Percentiles rank a stretch among this genome's conserved stretches.
These are phyloP conservation scores for Annona squamosa DNA, from an alignment of 164 flowering plant species.

Conservation along the genomic window DNA sequence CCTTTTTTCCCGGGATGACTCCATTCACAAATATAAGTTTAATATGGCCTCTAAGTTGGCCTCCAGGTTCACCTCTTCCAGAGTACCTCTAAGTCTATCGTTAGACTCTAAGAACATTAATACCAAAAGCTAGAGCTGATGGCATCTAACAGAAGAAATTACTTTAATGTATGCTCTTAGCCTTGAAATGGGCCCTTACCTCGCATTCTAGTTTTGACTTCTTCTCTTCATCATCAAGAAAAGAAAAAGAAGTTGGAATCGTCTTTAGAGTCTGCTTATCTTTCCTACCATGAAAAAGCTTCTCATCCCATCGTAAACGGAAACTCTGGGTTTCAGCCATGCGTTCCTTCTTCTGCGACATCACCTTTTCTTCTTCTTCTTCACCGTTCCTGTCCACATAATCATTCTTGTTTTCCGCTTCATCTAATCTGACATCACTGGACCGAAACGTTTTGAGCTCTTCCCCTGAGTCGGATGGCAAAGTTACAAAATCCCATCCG, in stretches of 20 bases:
- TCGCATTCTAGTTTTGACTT: neutral
- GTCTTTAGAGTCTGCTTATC: neutral
- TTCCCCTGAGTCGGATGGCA: slow-evolving; percentile 3
- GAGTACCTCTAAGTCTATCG: no score
- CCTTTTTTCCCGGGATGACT: no score
- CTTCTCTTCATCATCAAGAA: neutral
- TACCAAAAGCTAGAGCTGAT: no score
- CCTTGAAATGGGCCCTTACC: neutral
- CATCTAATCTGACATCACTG: neutral
- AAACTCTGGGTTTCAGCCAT: neutral
- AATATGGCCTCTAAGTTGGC: no score
- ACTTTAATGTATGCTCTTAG: no score
- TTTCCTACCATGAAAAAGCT: neutral
- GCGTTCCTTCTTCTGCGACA: neutral
- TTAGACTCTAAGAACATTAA: no score
- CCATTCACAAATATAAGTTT: no score
- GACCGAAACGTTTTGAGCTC: slow-evolving; percentile 11
- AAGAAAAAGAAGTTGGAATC: neutral
- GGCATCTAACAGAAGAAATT: no score
- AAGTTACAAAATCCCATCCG: neutral
- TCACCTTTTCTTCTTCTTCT: neutral
- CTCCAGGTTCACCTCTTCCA: no score
- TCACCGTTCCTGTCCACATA: neutral
- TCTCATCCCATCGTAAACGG: neutral
- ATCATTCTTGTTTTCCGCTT: neutral